These are phyloP conservation scores for Yarrowia divulgata DNA, from an alignment of 805 yeast species.

Conservation along the genomic window DNA sequence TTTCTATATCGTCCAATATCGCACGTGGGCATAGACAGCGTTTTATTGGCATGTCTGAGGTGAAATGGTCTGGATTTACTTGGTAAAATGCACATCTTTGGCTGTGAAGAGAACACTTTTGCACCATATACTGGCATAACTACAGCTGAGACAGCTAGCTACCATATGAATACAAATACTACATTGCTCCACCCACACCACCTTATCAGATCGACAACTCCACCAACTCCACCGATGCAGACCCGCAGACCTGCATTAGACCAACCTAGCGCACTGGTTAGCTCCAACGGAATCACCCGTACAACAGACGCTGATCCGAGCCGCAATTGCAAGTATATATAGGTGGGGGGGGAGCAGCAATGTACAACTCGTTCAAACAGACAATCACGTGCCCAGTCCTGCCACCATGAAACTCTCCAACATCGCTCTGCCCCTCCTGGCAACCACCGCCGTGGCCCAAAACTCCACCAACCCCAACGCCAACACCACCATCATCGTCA, in stretches of 20 bases:
- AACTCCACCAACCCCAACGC: constrained; percentile 25
- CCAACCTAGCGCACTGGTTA: neutral
- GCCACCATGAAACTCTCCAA: constrained; percentile 2
- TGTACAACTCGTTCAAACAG: too few species aligned
- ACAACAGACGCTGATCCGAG: neutral
- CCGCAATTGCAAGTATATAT: neutral
- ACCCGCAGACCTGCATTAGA: neutral
- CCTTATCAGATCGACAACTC: too few species aligned
- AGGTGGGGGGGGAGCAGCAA: too few species aligned
- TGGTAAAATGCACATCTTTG: too few species aligned
- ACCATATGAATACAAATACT: too few species aligned
- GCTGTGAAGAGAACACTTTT: too few species aligned
- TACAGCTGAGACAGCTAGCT: too few species aligned
- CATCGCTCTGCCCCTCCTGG: neutral
- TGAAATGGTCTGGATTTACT: too few species aligned
- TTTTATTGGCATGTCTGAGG: constrained; percentile 3
- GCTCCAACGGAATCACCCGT: neutral
- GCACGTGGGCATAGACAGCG: neutral
- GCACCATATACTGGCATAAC: too few species aligned
- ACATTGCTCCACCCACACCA: too few species aligned
- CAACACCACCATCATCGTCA: constrained; percentile 54
- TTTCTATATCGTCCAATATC: neutral
- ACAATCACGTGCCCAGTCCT: neutral
- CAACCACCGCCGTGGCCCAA: constrained; percentile 12
- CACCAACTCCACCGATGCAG: too few species aligned